Percentiles rank a stretch among this genome's conserved stretches.
Conservation (phyloP, 352 stramenopile species). For the Blastocystis sp. region DNA sequence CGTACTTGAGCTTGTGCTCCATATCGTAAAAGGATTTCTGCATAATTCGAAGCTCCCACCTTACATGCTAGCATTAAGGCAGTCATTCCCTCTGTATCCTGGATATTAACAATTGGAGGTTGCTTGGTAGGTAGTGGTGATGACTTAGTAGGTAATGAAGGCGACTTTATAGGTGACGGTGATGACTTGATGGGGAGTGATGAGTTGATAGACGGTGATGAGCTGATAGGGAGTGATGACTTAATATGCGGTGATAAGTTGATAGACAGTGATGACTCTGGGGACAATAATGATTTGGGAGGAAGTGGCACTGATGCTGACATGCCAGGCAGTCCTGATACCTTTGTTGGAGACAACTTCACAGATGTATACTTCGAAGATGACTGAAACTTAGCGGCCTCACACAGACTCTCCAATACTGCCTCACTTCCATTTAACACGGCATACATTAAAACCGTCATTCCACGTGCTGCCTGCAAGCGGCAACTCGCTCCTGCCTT, state of each 20-base stretch:
- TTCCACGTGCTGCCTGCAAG: neutral
- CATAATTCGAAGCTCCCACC: neutral
- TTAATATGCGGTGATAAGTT: neutral
- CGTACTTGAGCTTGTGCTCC: neutral
- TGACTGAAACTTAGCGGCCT: neutral
- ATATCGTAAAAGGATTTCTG: neutral
- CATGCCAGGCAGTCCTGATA: neutral
- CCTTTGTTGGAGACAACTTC: neutral
- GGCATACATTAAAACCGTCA: conserved; percentile 32
- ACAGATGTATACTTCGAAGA: neutral
- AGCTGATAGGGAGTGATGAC: neutral
- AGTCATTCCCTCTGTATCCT: conserved; percentile 48
- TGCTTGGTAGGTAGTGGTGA: neutral
- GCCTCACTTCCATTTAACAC: neutral
- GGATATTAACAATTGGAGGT: conserved; percentile 5
- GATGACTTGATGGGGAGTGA: neutral
- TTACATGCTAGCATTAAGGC: conserved; percentile 51
- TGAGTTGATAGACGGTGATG: neutral
- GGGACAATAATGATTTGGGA: neutral
- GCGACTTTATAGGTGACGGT: neutral
- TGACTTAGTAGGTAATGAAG: neutral
- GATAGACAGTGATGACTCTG: neutral
- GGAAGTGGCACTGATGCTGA: too few species aligned
- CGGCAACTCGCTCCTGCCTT: neutral
- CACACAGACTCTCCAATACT: neutral